Evolutionary conservation across 345 rosid species (phyloP).

Genomic region (Cardiospermum halicacabum): DNA sequence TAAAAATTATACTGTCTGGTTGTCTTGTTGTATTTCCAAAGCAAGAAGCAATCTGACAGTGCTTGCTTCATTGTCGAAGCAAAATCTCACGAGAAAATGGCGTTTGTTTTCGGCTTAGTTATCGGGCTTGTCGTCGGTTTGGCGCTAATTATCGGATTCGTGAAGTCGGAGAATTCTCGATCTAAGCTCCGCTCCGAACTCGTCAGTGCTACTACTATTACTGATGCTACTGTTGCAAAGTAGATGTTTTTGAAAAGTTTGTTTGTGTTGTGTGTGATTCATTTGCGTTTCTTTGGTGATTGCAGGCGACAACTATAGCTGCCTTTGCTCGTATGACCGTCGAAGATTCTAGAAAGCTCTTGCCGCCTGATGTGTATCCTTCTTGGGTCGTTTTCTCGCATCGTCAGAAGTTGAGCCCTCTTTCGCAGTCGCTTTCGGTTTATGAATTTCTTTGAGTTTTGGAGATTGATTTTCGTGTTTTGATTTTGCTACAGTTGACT

Average conservation of each 20-base stretch:
- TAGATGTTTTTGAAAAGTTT: not conserved
- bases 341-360: slow-evolving; percentile 84
- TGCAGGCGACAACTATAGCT: slow-evolving; percentile 79
- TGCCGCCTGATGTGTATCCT: slow-evolving; percentile 78
- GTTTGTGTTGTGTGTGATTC: not conserved
- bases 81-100: slow-evolving; percentile 34
- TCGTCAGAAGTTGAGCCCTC: slow-evolving; percentile 69
- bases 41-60: slow-evolving; percentile 16
- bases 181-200: slow-evolving; percentile 77
- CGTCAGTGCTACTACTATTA: slow-evolving; percentile 35
- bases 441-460: not conserved
- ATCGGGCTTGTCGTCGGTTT: slow-evolving; percentile 65
- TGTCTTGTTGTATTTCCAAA: not conserved
- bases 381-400: slow-evolving; percentile 97
- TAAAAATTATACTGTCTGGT: too few species aligned
- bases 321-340: slow-evolving; percentile 96
- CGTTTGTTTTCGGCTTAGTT: slow-evolving; percentile 62
- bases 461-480: slow-evolving; percentile 20
- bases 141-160: slow-evolving; percentile 67
- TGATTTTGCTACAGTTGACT: slow-evolving; percentile 50
- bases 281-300: slow-evolving; percentile 1
- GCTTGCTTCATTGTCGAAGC: not conserved
- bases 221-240: not conserved
- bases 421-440: slow-evolving; percentile 6
- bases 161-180: slow-evolving; percentile 73